Conservation (phyloP, 2,329 filamentous ascomycete genomes). For the Fonsecaea pedrosoi region DNA sequence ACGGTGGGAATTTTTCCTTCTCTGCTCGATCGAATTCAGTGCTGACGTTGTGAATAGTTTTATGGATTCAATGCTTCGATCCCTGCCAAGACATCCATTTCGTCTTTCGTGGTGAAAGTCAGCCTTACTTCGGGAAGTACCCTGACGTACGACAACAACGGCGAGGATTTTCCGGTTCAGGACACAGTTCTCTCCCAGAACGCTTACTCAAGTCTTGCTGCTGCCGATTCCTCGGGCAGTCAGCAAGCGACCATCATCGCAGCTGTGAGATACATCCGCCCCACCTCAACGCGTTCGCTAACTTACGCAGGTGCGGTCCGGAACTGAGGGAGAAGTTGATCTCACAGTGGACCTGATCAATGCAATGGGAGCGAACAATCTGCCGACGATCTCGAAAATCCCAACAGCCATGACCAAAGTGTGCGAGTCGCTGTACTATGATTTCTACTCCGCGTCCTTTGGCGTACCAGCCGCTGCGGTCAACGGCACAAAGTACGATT, state of each 20-base stretch:
- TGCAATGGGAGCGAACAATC: slow-evolving; percentile 23
- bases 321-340: slow-evolving; percentile 9
- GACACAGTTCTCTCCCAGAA: slow-evolving; percentile 33
- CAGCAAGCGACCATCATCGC: slow-evolving; percentile 24
- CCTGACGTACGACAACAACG: slow-evolving; percentile 36
- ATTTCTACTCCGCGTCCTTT: slow-evolving; percentile 21
- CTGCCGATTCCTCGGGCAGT: slow-evolving; percentile 19
- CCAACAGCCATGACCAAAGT: slow-evolving; percentile 21
- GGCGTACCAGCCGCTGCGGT: slow-evolving; percentile 17
- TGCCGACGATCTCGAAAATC: slow-evolving; percentile 20
- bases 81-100: slow-evolving; percentile 35
- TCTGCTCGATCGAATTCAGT: slow-evolving; percentile 40
- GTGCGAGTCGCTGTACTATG: slow-evolving; percentile 28
- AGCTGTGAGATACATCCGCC: slow-evolving; percentile 9
- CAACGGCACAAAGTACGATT: slow-evolving; percentile 32
- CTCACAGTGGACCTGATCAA: slow-evolving; percentile 22
- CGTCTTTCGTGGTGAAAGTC: slow-evolving; percentile 34
- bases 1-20: slow-evolving; percentile 48
- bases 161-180: slow-evolving; percentile 32
- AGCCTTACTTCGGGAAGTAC: slow-evolving; percentile 27
- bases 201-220: slow-evolving; percentile 25
- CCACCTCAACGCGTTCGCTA: background rate
- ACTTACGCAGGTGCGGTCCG: background rate
- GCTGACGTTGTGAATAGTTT: slow-evolving; percentile 44
- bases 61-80: slow-evolving; percentile 43